Evolutionary conservation across 768 basidiomycete genomes (phyloP), one percentile per base, ranked within the genome.

Genomic region (Kwoniella botswanensis): DNA sequence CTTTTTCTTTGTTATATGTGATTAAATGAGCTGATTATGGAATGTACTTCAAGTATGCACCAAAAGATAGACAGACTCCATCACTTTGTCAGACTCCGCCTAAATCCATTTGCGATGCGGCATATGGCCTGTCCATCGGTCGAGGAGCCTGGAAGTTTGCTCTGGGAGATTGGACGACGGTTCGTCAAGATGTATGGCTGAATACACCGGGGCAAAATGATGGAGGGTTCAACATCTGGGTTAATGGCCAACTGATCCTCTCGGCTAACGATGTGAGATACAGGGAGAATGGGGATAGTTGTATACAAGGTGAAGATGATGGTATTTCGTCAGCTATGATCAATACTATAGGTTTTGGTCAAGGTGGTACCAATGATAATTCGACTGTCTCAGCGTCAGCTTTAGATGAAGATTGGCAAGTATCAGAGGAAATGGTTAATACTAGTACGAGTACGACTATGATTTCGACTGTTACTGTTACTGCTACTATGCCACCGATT

Each of bases 161-260:
- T 0, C 73, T 83, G 3, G 92, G 92, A 0, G 85, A 80, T 50
- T 94, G 92, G 92, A 93, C 92, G 53, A 87, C 84, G 44, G 85
- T 93, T 22, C 75, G 79, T n/a, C 92, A 93, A 80, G 90, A 88
- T 0, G 88, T 93, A 24, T 78, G 82, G 52, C 86, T 93, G 63
- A 93, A 93, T 76, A 91, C 90, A 0, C 91, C 92, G 0, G 92
- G 92, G 6, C 62, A 84, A 70, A 88, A 87, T 70, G 88, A 93
- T 74, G 92, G 92, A 3, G 78, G 74, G 0, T 92, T 93, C 79
- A 77, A 79, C 21, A 86, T 93, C 11, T 86, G 88, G 43, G 89
- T 92, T n/a, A 84, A 93, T 71, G 91, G 90, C 0, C 71, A 81
- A 66, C 76, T 74, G n/a, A 86, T 86, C 12, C 87, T 93, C 35